Percentiles rank a stretch among this genome's conserved stretches.
phyloP scores from a whole-genome alignment of 73 alveolate genomes.

The Tetrahymena malaccensis region DNA sequence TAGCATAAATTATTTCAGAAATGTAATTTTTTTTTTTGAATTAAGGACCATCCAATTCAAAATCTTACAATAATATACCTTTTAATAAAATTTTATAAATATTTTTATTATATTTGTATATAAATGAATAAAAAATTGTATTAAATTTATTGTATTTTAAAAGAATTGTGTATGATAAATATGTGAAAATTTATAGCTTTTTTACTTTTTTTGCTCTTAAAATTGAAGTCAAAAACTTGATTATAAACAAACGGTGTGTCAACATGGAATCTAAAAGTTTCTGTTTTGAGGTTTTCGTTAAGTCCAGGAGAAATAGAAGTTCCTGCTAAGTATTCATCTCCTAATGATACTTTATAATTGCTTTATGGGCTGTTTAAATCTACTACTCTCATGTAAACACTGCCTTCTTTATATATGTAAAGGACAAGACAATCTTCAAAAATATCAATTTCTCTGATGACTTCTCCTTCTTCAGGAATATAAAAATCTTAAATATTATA shows the following conservation, averaged over 20 bases:
- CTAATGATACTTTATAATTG: conserved; percentile 3
- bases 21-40: conserved; percentile 48
- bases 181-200: too few relatives aligned
- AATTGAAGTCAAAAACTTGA: conserved; percentile 47
- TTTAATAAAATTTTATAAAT: not conserved
- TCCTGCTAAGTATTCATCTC: conserved; percentile 46
- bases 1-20: conserved; percentile 54
- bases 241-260: conserved; percentile 63
- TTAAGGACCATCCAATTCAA: conserved; percentile 56
- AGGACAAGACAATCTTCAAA: conserved; percentile 65
- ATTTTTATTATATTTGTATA: too few relatives aligned
- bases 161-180: too few relatives aligned
- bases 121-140: not conserved
- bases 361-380: conserved; percentile 35
- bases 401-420: conserved; percentile 53
- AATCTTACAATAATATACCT: conserved; percentile 21
- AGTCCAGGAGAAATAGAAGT: conserved; percentile 62
- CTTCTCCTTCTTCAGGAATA: conserved; percentile 35
- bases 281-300: conserved; percentile 53
- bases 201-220: conserved; percentile 18
- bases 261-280: conserved; percentile 43
- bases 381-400: conserved; percentile 42
- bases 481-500: conserved; percentile 33
- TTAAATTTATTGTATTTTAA: too few relatives aligned
- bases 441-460: conserved; percentile 67